phyloP scores from a whole-genome alignment of 768 basidiomycete species.

The Tephrocybe sp. region DNA sequence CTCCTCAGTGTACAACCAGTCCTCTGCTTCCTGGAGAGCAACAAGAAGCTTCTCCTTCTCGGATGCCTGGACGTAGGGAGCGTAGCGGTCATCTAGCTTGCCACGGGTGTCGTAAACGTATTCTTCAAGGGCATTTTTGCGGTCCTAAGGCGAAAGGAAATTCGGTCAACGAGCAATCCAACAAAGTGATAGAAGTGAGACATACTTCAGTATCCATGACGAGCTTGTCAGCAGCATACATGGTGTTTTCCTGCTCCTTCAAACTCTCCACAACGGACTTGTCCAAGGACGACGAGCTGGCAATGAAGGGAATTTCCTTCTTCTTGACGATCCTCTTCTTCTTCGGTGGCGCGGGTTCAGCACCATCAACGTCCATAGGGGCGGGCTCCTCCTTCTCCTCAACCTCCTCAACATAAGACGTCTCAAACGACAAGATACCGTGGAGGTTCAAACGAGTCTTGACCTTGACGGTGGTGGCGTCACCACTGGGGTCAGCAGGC shows the following conservation, averaged over 20 bases:
- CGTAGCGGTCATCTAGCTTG: conserved; percentile 90
- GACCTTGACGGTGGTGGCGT: conserved; percentile 83
- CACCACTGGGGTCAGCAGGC: conserved; percentile 66
- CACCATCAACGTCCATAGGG: conserved; percentile 67
- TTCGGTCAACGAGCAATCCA: not conserved
- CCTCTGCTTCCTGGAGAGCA: conserved; percentile 78
- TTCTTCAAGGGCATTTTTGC: conserved; percentile 98
- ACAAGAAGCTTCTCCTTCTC: conserved; percentile 80
- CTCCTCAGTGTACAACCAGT: conserved; percentile 98
- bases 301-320: conserved; percentile 75
- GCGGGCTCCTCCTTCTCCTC: conserved; percentile 73
- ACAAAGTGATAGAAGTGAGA: conserved; percentile 8
- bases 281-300: conserved; percentile 66
- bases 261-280: conserved; percentile 58
- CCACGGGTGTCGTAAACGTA: conserved; percentile 95
- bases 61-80: conserved; percentile 63
- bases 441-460: conserved; percentile 87
- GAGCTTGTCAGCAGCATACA: conserved; percentile 92
- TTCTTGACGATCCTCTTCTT: conserved; percentile 88
- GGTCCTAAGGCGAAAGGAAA: conserved; percentile 55
- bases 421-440: conserved; percentile 85
- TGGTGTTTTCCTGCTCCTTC: conserved; percentile 83
- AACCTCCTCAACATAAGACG: conserved; percentile 80
- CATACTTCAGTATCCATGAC: conserved; percentile 95
- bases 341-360: conserved; percentile 57